phyloP scores from a whole-genome alignment of 1,284 basidiomycete genomes.

The Trichosporon coremiiforme region DNA sequence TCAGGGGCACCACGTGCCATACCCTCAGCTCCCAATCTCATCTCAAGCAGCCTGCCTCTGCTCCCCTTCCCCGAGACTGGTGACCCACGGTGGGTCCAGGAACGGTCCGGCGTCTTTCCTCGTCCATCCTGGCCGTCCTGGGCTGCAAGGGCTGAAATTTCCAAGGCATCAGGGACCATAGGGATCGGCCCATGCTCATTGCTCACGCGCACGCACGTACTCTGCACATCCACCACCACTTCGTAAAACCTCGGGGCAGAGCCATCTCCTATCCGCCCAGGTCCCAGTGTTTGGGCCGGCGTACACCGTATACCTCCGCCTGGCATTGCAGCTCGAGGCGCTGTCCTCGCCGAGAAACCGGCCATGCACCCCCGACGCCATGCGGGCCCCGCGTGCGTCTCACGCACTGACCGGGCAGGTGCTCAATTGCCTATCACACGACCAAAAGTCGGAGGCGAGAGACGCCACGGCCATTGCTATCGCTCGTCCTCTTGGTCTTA shows the following conservation, averaged over 20 bases:
- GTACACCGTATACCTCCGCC: not conserved
- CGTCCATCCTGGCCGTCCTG: not conserved
- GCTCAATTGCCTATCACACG: conserved; percentile 6
- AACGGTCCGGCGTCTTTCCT: not conserved
- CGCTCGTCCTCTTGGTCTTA: not conserved
- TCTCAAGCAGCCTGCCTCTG: not conserved
- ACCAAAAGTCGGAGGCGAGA: too few relatives aligned
- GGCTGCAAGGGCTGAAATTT: not conserved
- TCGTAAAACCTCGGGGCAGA: not conserved
- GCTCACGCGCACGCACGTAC: not conserved
- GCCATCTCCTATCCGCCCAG: not conserved
- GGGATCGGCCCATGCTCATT: not conserved
- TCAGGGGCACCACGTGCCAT: not conserved
- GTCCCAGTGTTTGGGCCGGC: not conserved
- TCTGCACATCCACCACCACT: not conserved
- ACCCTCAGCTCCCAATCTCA: not conserved
- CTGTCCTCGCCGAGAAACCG: not conserved
- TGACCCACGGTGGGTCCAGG: not conserved
- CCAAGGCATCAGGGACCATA: not conserved
- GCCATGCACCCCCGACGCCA: not conserved
- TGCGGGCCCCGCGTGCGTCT: not conserved
- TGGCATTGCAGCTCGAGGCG: not conserved
- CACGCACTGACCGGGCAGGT: not conserved
- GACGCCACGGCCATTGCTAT: not conserved
- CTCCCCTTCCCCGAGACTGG: not conserved